Evolutionary conservation across 2,329 filamentous ascomycete genomes (phyloP).

Genomic region (Penicillium sp.): DNA sequence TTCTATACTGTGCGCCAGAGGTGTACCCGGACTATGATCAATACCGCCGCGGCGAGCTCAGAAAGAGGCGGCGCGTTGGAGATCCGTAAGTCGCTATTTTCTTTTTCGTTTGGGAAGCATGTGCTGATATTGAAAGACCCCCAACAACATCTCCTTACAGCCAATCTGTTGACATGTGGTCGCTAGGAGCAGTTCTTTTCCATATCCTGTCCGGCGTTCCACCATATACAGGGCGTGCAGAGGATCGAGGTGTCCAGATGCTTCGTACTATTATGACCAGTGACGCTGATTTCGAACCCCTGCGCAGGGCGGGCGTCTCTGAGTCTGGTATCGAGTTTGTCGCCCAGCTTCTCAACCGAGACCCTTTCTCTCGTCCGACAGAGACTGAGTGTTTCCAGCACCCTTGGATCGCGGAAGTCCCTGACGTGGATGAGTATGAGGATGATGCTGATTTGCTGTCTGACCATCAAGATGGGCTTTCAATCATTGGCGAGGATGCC

Average conservation of each 20-base stretch:
- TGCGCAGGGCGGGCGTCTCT: constrained; percentile 54
- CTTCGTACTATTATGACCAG: constrained; percentile 74
- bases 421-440: constrained; percentile 53
- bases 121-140: constrained; percentile 31
- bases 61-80: constrained; percentile 52
- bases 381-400: constrained; percentile 62
- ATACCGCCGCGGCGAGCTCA: constrained; percentile 53
- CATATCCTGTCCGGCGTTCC: constrained; percentile 70
- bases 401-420: constrained; percentile 59
- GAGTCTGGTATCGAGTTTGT: constrained; percentile 64
- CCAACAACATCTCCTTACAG: constrained; percentile 60
- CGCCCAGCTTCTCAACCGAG: constrained; percentile 66
- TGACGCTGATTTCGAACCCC: constrained; percentile 56
- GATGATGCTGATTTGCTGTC: constrained; percentile 51
- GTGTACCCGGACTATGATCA: constrained; percentile 77
- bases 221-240: constrained; percentile 70
- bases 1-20: constrained; percentile 92
- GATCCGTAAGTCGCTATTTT: constrained; percentile 33
- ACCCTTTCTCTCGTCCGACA: constrained; percentile 67
- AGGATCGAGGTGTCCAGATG: constrained; percentile 68
- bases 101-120: neutral
- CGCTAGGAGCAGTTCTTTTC: constrained; percentile 83
- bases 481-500: constrained; percentile 31
- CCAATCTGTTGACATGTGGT: constrained; percentile 93
- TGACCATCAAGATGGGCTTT: constrained; percentile 33